These are phyloP conservation scores for Grosmannia penicillata DNA, from an alignment of 2,329 filamentous ascomycete species.

Conservation along the genomic window DNA sequence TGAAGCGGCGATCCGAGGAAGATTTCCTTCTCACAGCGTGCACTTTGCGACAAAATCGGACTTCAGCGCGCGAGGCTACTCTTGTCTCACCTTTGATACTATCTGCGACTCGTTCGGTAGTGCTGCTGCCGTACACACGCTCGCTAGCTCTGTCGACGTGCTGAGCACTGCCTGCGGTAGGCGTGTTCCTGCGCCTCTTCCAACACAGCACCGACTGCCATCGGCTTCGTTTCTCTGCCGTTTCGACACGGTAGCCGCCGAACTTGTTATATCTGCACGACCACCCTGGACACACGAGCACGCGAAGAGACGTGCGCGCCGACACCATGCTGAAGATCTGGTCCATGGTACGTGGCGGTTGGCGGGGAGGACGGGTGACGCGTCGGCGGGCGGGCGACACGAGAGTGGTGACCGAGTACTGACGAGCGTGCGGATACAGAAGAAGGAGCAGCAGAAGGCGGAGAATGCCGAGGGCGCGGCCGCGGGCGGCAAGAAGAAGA, in stretches of 20 bases:
- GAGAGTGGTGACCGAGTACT: slow-evolving; percentile 13
- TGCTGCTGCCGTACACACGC: too few species aligned
- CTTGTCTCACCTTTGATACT: too few species aligned
- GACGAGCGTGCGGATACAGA: slow-evolving; percentile 30
- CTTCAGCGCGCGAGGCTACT: neutral
- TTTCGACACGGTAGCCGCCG: too few species aligned
- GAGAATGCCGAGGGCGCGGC: slow-evolving; percentile 62
- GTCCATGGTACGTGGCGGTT: slow-evolving; percentile 87
- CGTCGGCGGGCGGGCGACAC: neutral
- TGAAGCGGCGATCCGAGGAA: too few species aligned
- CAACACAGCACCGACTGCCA: too few species aligned
- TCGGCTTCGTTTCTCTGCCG: too few species aligned
- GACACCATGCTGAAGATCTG: slow-evolving; percentile 88
- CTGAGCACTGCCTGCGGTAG: too few species aligned
- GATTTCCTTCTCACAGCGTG: too few species aligned
- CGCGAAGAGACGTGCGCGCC: slow-evolving; percentile 5
- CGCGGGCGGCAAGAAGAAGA: slow-evolving; percentile 77
- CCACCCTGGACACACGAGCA: neutral
- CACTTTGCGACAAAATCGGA: too few species aligned
- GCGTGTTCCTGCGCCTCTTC: too few species aligned
- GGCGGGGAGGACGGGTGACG: neutral
- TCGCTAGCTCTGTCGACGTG: too few species aligned
- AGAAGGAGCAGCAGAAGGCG: slow-evolving; percentile 93
- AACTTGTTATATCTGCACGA: neutral
- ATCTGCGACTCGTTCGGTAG: too few species aligned